Evolutionary conservation across 306 rosid species (phyloP), one percentile per base, ranked within the genome.

Genomic region (Glycine latifolia): DNA sequence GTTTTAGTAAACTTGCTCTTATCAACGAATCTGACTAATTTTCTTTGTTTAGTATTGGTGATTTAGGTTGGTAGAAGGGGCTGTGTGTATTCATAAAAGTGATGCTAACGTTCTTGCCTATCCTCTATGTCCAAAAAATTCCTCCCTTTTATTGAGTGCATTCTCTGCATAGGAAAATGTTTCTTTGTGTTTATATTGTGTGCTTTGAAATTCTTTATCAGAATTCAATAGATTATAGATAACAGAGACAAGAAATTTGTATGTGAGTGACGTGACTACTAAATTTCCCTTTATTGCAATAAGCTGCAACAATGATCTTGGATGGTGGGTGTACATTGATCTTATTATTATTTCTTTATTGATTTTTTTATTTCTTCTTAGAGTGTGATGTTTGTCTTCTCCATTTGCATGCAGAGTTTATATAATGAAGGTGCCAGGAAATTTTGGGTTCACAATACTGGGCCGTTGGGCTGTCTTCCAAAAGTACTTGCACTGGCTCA

Each of bases 391-490:
- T 37, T 63, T 71, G 35, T 16, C 59, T 73, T 14, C 16, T 83
- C 10, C n/a, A 41, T 65, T 12, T 67, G 37, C 44, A 20, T 88
- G 82, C 86, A 95, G 99, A 70, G 76, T 62, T 78, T 95, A 71
- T 88, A 95, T 63, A 87, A 89, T 48, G 78, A 84, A 79, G 99
- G 99, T 48, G 99, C 92, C 62, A 87, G 99, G 85, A 95, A 95
- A 52, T 95, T 95, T 83, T 95, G 99, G 98, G 53, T 95, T 68
- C 99, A 95, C 86, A 95, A 93, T 83, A 93, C 98, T 1, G 99
- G 99, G 17, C 99, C 99, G 6, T 76, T 91, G 56, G 99, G 98
- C 39, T 95, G 99, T 84, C 95, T 95, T 54, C 99, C 99, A 81
- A 97, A 93, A 31, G 67, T 91, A 62, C 87, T 95, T 10, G 67